Percentiles rank a stretch among this genome's conserved stretches.
Conservation (phyloP, 768 basidiomycete genomes). For the Clavaria fumosa region DNA sequence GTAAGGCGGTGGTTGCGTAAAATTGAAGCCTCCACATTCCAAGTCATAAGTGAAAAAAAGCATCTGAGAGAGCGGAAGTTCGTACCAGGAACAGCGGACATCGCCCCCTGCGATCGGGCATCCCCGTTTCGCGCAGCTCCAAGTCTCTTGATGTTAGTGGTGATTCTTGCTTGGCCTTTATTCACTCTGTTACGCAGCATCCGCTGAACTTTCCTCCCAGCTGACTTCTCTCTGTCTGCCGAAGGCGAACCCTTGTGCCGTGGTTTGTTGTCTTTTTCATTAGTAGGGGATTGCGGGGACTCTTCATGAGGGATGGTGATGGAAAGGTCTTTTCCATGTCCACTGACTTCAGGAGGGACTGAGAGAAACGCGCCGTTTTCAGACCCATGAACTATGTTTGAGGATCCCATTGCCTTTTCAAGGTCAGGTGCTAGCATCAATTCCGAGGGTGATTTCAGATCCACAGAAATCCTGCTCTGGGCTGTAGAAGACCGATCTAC, state of each 20-base stretch:
- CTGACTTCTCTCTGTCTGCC: slow-evolving; percentile 30
- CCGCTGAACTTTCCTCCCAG: slow-evolving; percentile 60
- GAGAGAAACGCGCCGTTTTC: too few species aligned
- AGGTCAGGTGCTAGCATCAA: slow-evolving; percentile 9
- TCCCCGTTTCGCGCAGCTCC: slow-evolving; percentile 41
- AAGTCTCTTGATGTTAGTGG: slow-evolving; percentile 63
- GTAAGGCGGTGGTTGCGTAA: slow-evolving; percentile 43
- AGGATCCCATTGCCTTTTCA: background rate
- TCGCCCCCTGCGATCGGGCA: slow-evolving; percentile 34
- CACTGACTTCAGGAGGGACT: too few species aligned
- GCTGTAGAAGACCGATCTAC: slow-evolving; percentile 9
- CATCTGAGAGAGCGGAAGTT: slow-evolving; percentile 4
- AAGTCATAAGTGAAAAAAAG: slow-evolving; percentile 2
- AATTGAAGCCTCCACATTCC: slow-evolving; percentile 43
- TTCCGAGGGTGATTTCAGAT: slow-evolving; percentile 18
- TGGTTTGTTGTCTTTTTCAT: too few species aligned
- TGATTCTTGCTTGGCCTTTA: slow-evolving; percentile 56
- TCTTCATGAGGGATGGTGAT: too few species aligned
- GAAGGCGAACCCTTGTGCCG: slow-evolving; percentile 23
- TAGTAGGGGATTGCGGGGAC: too few species aligned
- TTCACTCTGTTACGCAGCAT: slow-evolving; percentile 63
- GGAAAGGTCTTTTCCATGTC: too few species aligned
- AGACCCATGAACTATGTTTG: background rate
- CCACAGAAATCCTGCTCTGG: slow-evolving; percentile 14
- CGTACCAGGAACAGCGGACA: slow-evolving; percentile 58